Evolutionary conservation across 2,329 filamentous ascomycete species (phyloP).

Genomic region (Orbilia blumenaviensis): DNA sequence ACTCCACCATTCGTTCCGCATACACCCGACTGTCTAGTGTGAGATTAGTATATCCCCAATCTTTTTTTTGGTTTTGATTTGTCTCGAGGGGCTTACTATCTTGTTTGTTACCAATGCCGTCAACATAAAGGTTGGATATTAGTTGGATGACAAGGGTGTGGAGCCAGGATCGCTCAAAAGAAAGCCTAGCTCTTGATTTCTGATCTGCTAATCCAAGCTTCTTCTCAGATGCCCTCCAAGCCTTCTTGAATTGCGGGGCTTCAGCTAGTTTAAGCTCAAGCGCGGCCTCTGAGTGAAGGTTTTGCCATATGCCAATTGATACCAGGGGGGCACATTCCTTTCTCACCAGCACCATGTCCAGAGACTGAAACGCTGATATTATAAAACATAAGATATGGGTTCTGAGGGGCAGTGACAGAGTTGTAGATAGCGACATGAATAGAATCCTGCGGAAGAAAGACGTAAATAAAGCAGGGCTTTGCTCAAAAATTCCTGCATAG

Average conservation of each 20-base stretch:
- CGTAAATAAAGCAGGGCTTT: slow-evolving; percentile 83
- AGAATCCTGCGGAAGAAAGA: slow-evolving; percentile 87
- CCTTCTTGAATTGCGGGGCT: slow-evolving; percentile 79
- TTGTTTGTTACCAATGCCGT: slow-evolving; percentile 52
- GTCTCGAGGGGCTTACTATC: slow-evolving; percentile 37
- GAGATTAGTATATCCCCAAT: slow-evolving; percentile 64
- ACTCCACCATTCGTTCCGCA: slow-evolving; percentile 91
- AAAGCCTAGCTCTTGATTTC: slow-evolving; percentile 76
- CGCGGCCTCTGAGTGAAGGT: slow-evolving; percentile 78
- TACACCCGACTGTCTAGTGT: slow-evolving; percentile 74
- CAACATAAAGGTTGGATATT: slow-evolving; percentile 74
- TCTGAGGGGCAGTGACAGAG: slow-evolving; percentile 73
- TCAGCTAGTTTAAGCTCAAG: slow-evolving; percentile 78
- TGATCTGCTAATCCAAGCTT: slow-evolving; percentile 88
- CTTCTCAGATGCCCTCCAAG: slow-evolving; percentile 87
- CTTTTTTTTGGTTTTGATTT: neutral
- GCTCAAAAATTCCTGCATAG: slow-evolving; percentile 75
- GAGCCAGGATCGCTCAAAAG: slow-evolving; percentile 93
- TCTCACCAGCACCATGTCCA: slow-evolving; percentile 86
- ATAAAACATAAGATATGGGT: slow-evolving; percentile 89
- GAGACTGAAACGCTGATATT: slow-evolving; percentile 89
- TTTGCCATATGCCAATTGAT: slow-evolving; percentile 95
- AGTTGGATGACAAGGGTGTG: slow-evolving; percentile 88
- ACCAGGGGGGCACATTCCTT: slow-evolving; percentile 97
- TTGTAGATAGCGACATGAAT: slow-evolving; percentile 80